These are phyloP conservation scores for Kwoniella europaea DNA, from an alignment of 768 basidiomycete genomes.

Conservation along the genomic window DNA sequence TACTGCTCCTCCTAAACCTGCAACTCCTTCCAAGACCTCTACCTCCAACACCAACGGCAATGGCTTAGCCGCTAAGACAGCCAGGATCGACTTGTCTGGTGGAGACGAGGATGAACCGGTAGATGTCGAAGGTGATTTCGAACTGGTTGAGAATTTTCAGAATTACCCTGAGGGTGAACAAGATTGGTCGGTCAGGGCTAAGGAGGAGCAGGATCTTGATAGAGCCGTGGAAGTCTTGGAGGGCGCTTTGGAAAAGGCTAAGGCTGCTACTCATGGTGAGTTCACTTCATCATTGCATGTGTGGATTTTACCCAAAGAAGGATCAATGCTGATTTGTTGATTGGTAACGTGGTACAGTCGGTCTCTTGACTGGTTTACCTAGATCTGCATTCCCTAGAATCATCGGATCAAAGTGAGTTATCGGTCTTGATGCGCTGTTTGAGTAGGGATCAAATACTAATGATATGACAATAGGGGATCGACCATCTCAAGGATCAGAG, in stretches of 20 bases:
- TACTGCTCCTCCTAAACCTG: conserved; percentile 46
- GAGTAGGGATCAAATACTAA: no score
- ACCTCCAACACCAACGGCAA: conserved; percentile 23
- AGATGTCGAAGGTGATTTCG: conserved; percentile 67
- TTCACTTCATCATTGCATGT: neutral
- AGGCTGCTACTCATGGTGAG: conserved; percentile 51
- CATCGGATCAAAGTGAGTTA: conserved; percentile 76
- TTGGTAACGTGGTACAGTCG: conserved; percentile 30
- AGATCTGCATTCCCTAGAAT: conserved; percentile 88
- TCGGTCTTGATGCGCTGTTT: no score
- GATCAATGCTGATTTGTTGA: neutral
- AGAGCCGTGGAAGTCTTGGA: conserved; percentile 66
- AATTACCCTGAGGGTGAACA: conserved; percentile 81
- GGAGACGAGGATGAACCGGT: conserved; percentile 58
- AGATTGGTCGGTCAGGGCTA: conserved; percentile 81
- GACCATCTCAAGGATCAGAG: conserved; percentile 83
- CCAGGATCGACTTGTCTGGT: conserved; percentile 75
- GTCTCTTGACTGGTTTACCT: conserved; percentile 57
- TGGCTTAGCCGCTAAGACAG: conserved; percentile 59
- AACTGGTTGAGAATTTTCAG: conserved; percentile 76
- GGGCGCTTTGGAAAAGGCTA: conserved; percentile 50
- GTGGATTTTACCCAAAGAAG: neutral
- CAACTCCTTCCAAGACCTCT: conserved; percentile 48
- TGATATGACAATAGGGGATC: no score
- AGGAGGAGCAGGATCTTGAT: conserved; percentile 73